Evolutionary conservation across 257 asterid genomes (phyloP).

Genomic region (Solanum bulbocastanum): DNA sequence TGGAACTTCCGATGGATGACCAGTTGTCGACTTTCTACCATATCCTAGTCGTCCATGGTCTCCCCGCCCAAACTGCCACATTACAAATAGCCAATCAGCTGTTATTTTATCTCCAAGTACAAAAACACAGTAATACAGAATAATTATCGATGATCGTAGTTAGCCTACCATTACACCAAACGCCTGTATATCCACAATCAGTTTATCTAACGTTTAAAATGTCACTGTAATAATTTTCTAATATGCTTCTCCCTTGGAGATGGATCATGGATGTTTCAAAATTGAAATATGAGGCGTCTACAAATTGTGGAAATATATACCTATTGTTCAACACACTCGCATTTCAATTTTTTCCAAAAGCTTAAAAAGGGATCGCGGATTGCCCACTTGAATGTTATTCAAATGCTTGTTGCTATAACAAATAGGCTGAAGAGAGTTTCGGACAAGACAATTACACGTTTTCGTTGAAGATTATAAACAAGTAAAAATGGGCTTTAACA

Average conservation of each 20-base stretch:
- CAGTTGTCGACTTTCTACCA: constrained; percentile 83
- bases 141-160: neutral
- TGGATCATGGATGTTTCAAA: neutral
- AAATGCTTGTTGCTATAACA: neutral
- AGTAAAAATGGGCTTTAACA: neutral
- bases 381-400: neutral
- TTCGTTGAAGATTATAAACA: neutral
- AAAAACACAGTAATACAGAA: neutral
- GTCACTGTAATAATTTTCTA: neutral
- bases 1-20: constrained; percentile 92
- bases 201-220: neutral
- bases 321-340: neutral
- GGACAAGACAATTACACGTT: neutral
- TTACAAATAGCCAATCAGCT: neutral
- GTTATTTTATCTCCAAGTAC: neutral
- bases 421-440: neutral
- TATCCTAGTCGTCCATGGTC: constrained; percentile 99
- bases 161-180: neutral
- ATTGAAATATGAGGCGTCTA: neutral
- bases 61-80: constrained; percentile 85
- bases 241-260: neutral
- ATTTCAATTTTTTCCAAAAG: neutral
- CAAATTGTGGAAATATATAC: neutral
- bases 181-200: neutral
- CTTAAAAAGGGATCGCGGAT: neutral